These are phyloP conservation scores for Fusarium veterinarium DNA, from an alignment of 2,329 filamentous ascomycete species.

Conservation along the genomic window DNA sequence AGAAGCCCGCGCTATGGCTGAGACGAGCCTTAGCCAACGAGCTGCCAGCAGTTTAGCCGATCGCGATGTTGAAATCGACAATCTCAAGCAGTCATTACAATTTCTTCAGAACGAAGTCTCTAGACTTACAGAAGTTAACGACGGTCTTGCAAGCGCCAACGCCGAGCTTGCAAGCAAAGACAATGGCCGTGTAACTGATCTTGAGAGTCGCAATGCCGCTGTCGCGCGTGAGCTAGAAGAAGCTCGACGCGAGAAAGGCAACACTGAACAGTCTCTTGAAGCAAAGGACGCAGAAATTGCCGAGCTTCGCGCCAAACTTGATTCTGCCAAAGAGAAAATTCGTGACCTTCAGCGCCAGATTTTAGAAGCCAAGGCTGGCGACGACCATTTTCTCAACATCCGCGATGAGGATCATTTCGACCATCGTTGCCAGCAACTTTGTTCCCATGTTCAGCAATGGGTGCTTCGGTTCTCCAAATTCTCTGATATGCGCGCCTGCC, in stretches of 20 bases:
- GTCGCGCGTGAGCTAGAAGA: slow-evolving; percentile 76
- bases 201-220: slow-evolving; percentile 75
- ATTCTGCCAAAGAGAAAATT: slow-evolving; percentile 74
- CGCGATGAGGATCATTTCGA: slow-evolving; percentile 97
- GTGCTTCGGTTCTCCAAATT: slow-evolving; percentile 98
- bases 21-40: slow-evolving; percentile 73
- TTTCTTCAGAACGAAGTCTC: slow-evolving; percentile 85
- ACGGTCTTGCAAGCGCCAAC: slow-evolving; percentile 81
- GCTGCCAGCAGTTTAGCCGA: slow-evolving; percentile 79
- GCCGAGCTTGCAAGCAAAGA: slow-evolving; percentile 80
- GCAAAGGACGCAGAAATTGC: slow-evolving; percentile 88
- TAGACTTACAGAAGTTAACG: slow-evolving; percentile 84
- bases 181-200: slow-evolving; percentile 73
- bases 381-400: slow-evolving; percentile 79
- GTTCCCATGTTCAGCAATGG: slow-evolving; percentile 97
- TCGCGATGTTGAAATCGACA: slow-evolving; percentile 87
- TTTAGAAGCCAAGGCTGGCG: slow-evolving; percentile 67
- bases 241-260: slow-evolving; percentile 70
- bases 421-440: slow-evolving; percentile 91
- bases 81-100: slow-evolving; percentile 80
- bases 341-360: slow-evolving; percentile 65
- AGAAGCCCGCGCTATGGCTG: slow-evolving; percentile 76
- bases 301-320: slow-evolving; percentile 80
- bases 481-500: slow-evolving; percentile 90
- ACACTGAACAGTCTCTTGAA: slow-evolving; percentile 74